phyloP scores from a whole-genome alignment of 2,329 filamentous ascomycete species.

The Verticillium tricorpus region DNA sequence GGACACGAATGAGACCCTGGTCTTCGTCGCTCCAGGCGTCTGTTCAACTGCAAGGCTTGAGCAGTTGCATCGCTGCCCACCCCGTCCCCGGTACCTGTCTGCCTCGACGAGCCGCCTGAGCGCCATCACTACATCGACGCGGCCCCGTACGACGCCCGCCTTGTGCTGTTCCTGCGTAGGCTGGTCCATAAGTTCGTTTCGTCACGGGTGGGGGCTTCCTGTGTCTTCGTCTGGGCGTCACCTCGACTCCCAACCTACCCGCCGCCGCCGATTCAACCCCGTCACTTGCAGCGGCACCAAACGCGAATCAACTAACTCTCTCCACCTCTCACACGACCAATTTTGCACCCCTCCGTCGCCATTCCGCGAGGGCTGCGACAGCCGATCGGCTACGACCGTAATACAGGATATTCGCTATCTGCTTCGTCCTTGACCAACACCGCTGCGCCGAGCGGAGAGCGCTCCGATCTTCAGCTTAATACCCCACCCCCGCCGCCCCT shows the following conservation, averaged over 20 bases:
- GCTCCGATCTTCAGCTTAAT: conserved; percentile 7
- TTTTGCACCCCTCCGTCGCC: conserved; percentile 9
- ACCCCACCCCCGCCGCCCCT: conserved; percentile 17
- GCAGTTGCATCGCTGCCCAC: background rate
- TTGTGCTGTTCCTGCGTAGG: background rate
- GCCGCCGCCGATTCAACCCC: background rate
- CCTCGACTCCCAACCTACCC: conserved; percentile 24
- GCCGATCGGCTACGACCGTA: conserved; percentile 27
- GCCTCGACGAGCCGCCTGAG: background rate
- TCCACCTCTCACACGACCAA: conserved; percentile 4
- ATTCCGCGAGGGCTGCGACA: conserved; percentile 7
- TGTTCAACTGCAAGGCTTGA: conserved; percentile 2
- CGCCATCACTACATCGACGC: background rate
- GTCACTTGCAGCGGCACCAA: background rate
- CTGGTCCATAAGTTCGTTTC: background rate
- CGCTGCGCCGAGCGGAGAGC: background rate
- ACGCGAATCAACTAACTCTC: conserved; percentile 7
- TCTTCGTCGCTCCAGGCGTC: conserved; percentile 31
- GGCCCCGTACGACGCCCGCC: background rate
- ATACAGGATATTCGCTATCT: conserved; percentile 33
- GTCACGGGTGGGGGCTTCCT: background rate
- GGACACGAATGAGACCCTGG: conserved; percentile 34
- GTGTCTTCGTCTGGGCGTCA: conserved; percentile 25
- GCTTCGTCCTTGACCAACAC: conserved; percentile 23
- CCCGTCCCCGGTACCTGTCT: background rate